phyloP scores from a whole-genome alignment of 345 rosid species.

The Combretum micranthum region DNA sequence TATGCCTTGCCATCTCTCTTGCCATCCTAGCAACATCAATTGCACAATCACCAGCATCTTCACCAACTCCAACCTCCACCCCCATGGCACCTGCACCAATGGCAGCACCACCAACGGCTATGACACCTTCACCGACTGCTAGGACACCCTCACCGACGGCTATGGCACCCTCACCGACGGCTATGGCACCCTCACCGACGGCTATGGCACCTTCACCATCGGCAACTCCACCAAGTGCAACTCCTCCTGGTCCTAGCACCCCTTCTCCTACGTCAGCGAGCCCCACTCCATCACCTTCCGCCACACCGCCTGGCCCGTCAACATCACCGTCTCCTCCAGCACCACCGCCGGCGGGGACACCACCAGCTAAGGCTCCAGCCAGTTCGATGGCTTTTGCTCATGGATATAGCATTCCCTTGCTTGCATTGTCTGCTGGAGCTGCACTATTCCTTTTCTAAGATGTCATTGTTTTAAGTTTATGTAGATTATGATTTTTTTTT shows the following conservation, averaged over 20 bases:
- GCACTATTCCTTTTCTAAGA: conserved; percentile 7
- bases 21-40: not conserved
- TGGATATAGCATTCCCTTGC: conserved; percentile 5
- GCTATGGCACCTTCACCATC: not conserved
- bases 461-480: conserved; percentile 3
- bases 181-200: conserved; percentile 5
- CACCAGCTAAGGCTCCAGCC: not conserved
- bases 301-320: not conserved
- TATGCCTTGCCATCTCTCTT: conserved; percentile 4
- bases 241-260: conserved; percentile 1
- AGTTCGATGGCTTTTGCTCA: not conserved
- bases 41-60: conserved; percentile 7
- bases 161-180: not conserved
- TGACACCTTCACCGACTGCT: not conserved
- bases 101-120: conserved; percentile 1
- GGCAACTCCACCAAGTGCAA: not conserved
- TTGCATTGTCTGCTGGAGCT: conserved; percentile 4
- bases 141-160: not conserved
- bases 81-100: not conserved
- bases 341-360: conserved; percentile 1
- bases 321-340: not conserved
- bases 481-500: conserved; percentile 6
- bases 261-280: not conserved
- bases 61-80: conserved; percentile 7
- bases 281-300: not conserved